phyloP scores from a whole-genome alignment of 2,329 filamentous ascomycete genomes.

The Emergomyces pasteurianus region DNA sequence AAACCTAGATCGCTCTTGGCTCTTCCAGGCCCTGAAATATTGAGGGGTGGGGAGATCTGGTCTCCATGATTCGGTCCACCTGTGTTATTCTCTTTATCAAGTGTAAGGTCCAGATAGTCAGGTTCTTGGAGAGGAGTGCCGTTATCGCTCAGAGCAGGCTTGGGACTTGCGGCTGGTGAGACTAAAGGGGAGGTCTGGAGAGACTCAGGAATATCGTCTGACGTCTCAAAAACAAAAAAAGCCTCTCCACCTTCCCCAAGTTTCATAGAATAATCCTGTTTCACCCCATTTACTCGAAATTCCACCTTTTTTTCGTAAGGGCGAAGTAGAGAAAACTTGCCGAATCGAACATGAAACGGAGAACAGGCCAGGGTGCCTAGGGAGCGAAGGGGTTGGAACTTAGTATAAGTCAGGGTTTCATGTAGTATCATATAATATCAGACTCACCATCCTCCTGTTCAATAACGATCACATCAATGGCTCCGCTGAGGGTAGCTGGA shows the following conservation, averaged over 20 bases:
- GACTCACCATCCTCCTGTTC: conserved; percentile 81
- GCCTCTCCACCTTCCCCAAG: conserved; percentile 93
- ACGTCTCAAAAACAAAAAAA: conserved; percentile 97
- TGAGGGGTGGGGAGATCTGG: conserved; percentile 16
- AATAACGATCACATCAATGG: conserved; percentile 97
- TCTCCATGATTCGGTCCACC: conserved; percentile 11
- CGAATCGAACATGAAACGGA: conserved; percentile 96
- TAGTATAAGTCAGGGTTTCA: too few species aligned
- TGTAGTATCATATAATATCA: background rate
- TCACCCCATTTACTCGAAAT: conserved; percentile 84
- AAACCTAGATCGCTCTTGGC: conserved; percentile 37
- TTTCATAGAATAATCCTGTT: conserved; percentile 96
- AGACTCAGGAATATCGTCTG: conserved; percentile 78
- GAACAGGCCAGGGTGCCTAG: conserved; percentile 67
- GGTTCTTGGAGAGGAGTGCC: conserved; percentile 35
- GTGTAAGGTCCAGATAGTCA: conserved; percentile 37
- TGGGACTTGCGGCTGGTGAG: conserved; percentile 77
- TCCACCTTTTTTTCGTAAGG: conserved; percentile 99
- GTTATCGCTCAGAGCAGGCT: conserved; percentile 19
- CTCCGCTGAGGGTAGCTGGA: conserved; percentile 88
- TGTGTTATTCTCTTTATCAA: conserved; percentile 14
- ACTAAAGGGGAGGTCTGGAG: conserved; percentile 90
- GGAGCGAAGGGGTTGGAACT: conserved; percentile 7
- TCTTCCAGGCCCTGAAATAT: conserved; percentile 22
- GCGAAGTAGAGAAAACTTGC: conserved; percentile 90